phyloP scores from a whole-genome alignment of 2,329 filamentous ascomycete genomes.

The Rugonectria rugulosa region DNA sequence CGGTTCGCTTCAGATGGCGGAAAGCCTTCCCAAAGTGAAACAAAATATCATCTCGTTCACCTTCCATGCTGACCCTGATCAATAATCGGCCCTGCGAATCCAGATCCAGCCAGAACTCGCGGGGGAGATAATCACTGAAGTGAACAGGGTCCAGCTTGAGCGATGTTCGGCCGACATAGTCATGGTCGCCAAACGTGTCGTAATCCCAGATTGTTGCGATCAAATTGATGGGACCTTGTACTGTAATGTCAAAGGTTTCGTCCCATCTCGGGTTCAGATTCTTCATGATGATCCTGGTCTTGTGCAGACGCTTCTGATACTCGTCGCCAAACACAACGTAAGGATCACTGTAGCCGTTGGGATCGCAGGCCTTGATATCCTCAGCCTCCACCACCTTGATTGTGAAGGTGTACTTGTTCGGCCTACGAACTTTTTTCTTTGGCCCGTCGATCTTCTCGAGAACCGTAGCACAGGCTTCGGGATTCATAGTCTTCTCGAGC shows the following conservation, averaged over 20 bases:
- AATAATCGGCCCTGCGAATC: constrained; percentile 93
- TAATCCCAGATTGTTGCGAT: constrained; percentile 99
- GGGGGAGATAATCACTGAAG: constrained; percentile 93
- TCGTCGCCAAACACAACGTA: constrained; percentile 98
- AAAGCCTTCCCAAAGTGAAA: constrained; percentile 99
- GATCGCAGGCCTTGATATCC: constrained; percentile 96
- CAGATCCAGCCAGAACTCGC: constrained; percentile 97
- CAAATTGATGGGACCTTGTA: constrained; percentile 88
- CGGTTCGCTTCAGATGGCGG: constrained; percentile 90
- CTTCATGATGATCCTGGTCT: constrained; percentile 89
- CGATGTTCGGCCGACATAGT: constrained; percentile 96
- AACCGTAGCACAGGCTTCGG: constrained; percentile 86
- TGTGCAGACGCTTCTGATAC: constrained; percentile 94
- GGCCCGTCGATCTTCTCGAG: constrained; percentile 79
- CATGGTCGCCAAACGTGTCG: constrained; percentile 95
- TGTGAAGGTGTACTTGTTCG: constrained; percentile 94
- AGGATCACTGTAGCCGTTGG: constrained; percentile 92
- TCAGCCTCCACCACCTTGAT: constrained; percentile 99
- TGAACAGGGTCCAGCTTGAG: constrained; percentile 97
- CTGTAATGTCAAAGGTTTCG: constrained; percentile 94
- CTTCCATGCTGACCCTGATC: constrained; percentile 96
- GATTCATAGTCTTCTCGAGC: constrained; percentile 87
- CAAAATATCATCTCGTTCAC: constrained; percentile 96
- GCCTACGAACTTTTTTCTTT: constrained; percentile 68
- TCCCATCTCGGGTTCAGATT: constrained; percentile 97